Evolutionary conservation across 2,329 filamentous ascomycete species (phyloP), one percentile per base, ranked within the genome.

Genomic region (Ceratocystis harringtonii): DNA sequence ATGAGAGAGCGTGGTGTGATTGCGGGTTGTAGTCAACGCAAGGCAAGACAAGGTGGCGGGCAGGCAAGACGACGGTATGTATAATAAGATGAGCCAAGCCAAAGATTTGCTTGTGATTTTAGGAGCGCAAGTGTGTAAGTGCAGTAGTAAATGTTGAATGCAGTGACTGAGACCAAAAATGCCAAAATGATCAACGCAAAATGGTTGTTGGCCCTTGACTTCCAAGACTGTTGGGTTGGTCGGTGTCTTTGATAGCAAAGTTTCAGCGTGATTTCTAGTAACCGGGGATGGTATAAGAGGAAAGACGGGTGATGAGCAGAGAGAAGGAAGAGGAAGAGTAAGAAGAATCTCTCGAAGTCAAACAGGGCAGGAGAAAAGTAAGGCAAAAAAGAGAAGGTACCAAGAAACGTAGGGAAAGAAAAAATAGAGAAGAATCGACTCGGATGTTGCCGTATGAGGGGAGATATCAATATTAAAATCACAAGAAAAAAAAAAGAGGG

Each of bases 321-420:
- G 22, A 48, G 55, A 19, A 63, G 17, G 36, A 30, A 8, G 22
- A 61, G 30, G 32, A 66, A 62, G 19, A 55, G 58, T 12, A 7
- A 58, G 17, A 57, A 57, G 48, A 28, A 28, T 43, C 25, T 41
- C 36, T 41, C 36, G 1, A 41, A 41, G 36, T 5, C 36, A 41
- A 58, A 44, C 8, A 55, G 30, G 7, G 32, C 30, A 64, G 52
- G 45, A 57, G 62, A 36, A 63, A 32, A 63, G 44, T 45, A 62
- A 45, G 36, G n/a, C 15, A 60, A 44, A 43, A 28, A 22, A 10
- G 60, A 5, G 8, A 7, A 17, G 43, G 36, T 44, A 19, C 15
- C 36, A 15, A 44, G 22, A 25, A 61, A 7, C 36, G 36, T 32
- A 43, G 17, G 25, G 25, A 12, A 22, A 32, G 8, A 43, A 61